Evolutionary conservation across 257 asterid genomes (phyloP), one percentile per base, ranked within the genome.

Genomic region (Fraxinus cuspidata): DNA sequence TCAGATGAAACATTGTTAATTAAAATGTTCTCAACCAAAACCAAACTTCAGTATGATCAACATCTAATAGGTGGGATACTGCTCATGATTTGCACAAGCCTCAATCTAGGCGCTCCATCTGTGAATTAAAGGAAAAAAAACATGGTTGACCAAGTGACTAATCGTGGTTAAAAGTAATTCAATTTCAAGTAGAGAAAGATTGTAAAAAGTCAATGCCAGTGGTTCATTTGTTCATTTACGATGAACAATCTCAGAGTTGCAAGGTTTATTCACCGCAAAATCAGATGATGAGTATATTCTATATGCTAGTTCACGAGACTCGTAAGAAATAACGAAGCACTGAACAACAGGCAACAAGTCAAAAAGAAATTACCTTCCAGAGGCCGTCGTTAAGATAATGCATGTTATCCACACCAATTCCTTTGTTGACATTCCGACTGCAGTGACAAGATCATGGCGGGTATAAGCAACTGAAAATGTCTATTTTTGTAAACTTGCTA

Each of bases 341-440:
- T 40, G 47, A 40, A 40, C 47, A 10, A 40, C 7, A 18, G 29
- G 37, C 15, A n/a, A 38, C 3, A 13, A 68, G 74, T 29, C 15
- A 23, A 40, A 16, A 69, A 31, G 23, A 32, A 74, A 28, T 29
- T 89, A 94, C 98, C 98, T 94, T 94, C 99, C 99, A 93, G 72
- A 95, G 99, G 75, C 99, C 99, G 87, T 95, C 99, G 74, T 95
- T 93, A 70, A 95, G 99, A 87, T 95, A 93, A 81, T 95, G 98
- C 99, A 95, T 95, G 89, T 89, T 95, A 82, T 95, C 99, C 70
- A 95, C 92, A 31, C 99, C 98, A 82, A 95, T 95, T 74, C 99
- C 99, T 85, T 93, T 93, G 90, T 93, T 95, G 86, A 93, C 89
- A 47, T 85, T 74, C 81, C 80, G 87, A 83, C 98, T 95, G 94